phyloP scores from a whole-genome alignment of 768 basidiomycete genomes.

The Boletus rubescentipes region DNA sequence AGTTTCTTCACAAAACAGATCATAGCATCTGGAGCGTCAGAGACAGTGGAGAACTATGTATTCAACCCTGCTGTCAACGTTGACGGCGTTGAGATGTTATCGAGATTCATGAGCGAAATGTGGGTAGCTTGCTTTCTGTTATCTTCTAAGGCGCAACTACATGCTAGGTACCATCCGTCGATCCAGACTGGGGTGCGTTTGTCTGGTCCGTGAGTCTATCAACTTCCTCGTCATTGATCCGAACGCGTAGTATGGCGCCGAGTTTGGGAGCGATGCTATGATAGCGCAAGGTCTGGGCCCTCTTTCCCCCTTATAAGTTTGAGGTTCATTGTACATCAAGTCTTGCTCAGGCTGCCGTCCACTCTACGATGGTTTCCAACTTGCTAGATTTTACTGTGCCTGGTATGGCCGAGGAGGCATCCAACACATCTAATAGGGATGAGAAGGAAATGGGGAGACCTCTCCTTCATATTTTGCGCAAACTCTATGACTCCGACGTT shows the following conservation, averaged over 20 bases:
- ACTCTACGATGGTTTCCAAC: conserved; percentile 29
- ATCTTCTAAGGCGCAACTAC: background rate
- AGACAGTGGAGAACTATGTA: conserved; percentile 48
- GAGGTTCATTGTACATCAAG: conserved; percentile 22
- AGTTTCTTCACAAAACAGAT: conserved; percentile 44
- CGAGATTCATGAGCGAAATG: conserved; percentile 37
- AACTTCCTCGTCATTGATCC: background rate
- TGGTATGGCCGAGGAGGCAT: background rate
- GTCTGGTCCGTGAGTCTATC: background rate
- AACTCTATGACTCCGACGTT: conserved; percentile 48
- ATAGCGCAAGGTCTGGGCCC: conserved; percentile 45
- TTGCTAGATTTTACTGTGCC: conserved; percentile 32
- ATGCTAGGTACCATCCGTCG: conserved; percentile 51
- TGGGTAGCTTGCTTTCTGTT: conserved; percentile 21
- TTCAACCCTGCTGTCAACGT: conserved; percentile 38
- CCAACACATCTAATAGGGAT: background rate
- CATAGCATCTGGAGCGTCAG: conserved; percentile 35
- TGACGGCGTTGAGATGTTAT: conserved; percentile 33
- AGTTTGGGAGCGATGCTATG: conserved; percentile 51
- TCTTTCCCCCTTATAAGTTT: too few relatives aligned
- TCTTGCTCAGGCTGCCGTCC: conserved; percentile 51
- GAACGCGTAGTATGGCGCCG: conserved; percentile 45
- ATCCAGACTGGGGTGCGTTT: conserved; percentile 56
- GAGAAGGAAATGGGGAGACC: conserved; percentile 33
- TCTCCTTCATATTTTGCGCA: conserved; percentile 49